Base-by-base conservation (phyloP, 75 land plant genomes). In the Pinus taeda region DNA sequence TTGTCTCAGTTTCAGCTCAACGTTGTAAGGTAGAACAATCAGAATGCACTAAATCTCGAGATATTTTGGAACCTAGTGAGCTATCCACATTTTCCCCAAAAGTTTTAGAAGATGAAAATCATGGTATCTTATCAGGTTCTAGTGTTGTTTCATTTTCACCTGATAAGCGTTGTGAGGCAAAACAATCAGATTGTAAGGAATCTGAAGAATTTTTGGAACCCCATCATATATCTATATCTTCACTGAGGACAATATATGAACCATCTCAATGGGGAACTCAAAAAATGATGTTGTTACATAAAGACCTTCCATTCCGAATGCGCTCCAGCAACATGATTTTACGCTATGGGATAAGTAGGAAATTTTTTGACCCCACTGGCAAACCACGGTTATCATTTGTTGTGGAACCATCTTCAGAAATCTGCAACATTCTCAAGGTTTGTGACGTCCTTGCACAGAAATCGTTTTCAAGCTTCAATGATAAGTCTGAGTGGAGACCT, bases 401-500 rank as follows among this genome's bases (percentile, higher is more conserved):
- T 42, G 89, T 89, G 29, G 82, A 91, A 70, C 75, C 81, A 65
- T 57, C 89, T 45, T 81, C 63, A 67, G 81, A 63, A 70, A 21
- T 83, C 6, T 89, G 85, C 65, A 33, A 61, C 17, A 79, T 91
- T 75, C 77, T 91, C 57, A 89, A 91, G 20, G 37, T 57, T 5
- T 85, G 83, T 81, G 91, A 91, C 67, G 3, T 49, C 9, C 71
- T 81, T 73, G 91, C 82, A 13, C 74, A 71, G 64, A 81, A 60
- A 60, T 76, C 79, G 29, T 78, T 24, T 39, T 8, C 60, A 22
- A 83, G 80, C 14, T 85, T 74, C 59, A 82, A 89, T n/a, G 80
- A 91, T 73, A 74, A 55, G 26, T 89, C 93, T 62, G 83, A 86
- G 5, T 91, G 91, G 91, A 84, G 87, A 77, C 84, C 89, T 76